Percentiles rank a stretch among this genome's conserved stretches.
Conservation (phyloP, 176 grass and related monocot species). For the Carex parvula region DNA sequence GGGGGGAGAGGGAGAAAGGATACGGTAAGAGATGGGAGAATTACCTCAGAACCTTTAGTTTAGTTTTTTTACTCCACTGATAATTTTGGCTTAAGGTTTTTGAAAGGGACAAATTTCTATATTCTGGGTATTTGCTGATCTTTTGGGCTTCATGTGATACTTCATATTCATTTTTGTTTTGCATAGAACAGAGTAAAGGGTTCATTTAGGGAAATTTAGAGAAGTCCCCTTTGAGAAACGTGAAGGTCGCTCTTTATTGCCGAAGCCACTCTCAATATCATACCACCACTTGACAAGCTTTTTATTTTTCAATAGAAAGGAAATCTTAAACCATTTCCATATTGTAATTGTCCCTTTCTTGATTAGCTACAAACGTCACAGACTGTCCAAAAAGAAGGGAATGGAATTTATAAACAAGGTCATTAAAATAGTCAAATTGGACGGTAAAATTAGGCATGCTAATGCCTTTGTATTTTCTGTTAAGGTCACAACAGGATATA, state of each 20-base stretch:
- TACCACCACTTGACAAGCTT: not conserved
- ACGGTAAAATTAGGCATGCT: not conserved
- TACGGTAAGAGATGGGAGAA: not conserved
- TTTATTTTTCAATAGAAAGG: not conserved
- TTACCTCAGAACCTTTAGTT: not conserved
- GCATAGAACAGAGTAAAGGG: not conserved
- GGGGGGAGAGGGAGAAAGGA: not conserved
- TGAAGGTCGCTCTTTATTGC: not conserved
- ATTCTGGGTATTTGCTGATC: not conserved
- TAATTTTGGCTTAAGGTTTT: not conserved
- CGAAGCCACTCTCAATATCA: not conserved
- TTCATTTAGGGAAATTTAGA: not conserved
- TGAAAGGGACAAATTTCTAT: not conserved
- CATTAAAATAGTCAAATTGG: conserved; percentile 2
- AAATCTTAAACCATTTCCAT: not conserved
- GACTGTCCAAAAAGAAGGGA: not conserved
- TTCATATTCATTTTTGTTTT: not conserved
- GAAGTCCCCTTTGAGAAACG: not conserved
- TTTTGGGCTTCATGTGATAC: not conserved
- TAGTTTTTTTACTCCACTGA: not conserved
- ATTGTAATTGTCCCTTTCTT: not conserved
- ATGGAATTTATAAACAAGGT: not conserved
- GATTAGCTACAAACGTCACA: not conserved
- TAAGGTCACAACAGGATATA: conserved; percentile 11
- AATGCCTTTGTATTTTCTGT: not conserved